Conservation (phyloP, 1,139 yeast genomes). For the Geotrichum bryndzae region DNA sequence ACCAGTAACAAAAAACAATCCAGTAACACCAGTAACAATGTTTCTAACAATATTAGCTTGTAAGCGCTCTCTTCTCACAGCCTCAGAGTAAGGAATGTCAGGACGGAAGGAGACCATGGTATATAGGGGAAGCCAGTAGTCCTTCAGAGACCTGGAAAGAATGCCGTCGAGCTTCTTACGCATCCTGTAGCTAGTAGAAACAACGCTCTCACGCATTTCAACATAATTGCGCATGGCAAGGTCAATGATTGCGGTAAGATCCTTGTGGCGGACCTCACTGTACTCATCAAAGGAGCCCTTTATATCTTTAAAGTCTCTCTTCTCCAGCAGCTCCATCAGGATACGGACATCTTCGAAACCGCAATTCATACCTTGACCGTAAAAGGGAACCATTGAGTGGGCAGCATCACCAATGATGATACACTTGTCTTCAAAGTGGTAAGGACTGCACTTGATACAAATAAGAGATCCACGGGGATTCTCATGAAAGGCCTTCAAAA, state of each 20-base stretch:
- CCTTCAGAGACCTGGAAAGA: constrained; percentile 51
- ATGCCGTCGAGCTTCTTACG: constrained; percentile 64
- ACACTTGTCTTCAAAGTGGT: constrained; percentile 58
- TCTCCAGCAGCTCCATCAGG: constrained; percentile 51
- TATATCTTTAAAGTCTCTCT: constrained; percentile 39
- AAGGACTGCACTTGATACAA: constrained; percentile 56
- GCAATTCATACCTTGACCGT: constrained; percentile 96
- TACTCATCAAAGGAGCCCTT: constrained; percentile 52
- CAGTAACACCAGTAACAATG: constrained; percentile 15
- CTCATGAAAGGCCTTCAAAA: constrained; percentile 47
- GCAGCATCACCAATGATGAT: constrained; percentile 88
- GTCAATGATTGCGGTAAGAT: constrained; percentile 67
- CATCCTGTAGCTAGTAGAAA: constrained; percentile 54
- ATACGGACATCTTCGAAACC: constrained; percentile 87
- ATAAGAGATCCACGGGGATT: constrained; percentile 75
- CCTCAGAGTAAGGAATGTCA: constrained; percentile 71
- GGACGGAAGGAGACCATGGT: constrained; percentile 89
- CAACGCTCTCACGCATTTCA: constrained; percentile 84
- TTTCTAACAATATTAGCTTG: constrained; percentile 31
- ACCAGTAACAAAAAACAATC: constrained; percentile 7
- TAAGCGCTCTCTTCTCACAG: constrained; percentile 53
- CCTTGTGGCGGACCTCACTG: constrained; percentile 53
- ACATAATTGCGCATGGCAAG: constrained; percentile 75
- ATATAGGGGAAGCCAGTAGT: constrained; percentile 78
- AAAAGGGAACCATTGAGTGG: constrained; percentile 94